A percentile compares a stretch with the other conserved stretches of the same genome.
Evolutionary conservation across 2,329 filamentous ascomycete genomes (phyloP).

Genomic region (Chaetomium globosum): DNA sequence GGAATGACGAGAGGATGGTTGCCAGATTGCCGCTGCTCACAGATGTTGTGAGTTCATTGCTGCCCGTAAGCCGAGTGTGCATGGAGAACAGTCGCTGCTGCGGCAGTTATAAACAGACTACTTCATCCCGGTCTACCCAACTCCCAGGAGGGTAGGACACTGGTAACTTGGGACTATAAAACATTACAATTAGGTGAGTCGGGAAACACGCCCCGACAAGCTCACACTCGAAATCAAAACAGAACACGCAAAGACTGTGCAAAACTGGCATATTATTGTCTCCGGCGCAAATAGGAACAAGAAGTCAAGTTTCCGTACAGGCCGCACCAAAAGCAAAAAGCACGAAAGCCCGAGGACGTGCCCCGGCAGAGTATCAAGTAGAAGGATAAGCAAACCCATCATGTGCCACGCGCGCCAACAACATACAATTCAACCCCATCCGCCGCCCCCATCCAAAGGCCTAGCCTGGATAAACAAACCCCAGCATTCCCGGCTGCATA

Average conservation of each 20-base stretch:
- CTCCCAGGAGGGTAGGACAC: too few species aligned
- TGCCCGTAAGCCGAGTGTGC: too few species aligned
- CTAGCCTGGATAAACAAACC: neutral
- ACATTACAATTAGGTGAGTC: too few species aligned
- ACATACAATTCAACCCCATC: neutral
- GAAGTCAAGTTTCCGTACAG: constrained; percentile 16
- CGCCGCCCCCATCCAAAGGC: constrained; percentile 3
- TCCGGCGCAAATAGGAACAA: constrained; percentile 28
- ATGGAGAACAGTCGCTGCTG: too few species aligned
- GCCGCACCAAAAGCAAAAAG: constrained; percentile 18
- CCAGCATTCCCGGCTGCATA: constrained; percentile 1
- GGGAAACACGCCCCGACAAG: too few species aligned
- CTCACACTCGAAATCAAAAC: neutral
- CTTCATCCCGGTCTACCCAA: too few species aligned
- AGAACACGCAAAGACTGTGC: constrained; percentile 17
- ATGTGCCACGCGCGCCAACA: constrained; percentile 3
- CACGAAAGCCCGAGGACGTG: constrained; percentile 30
- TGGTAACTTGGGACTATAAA: too few species aligned
- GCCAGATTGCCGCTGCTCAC: too few species aligned
- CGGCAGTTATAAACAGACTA: too few species aligned
- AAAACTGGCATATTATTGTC: constrained; percentile 31
- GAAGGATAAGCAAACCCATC: constrained; percentile 21
- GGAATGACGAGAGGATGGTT: too few species aligned
- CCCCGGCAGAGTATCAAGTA: constrained; percentile 31
- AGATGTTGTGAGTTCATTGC: too few species aligned